Evolutionary conservation across 768 basidiomycete species (phyloP), one percentile per base, ranked within the genome.

Genomic region (Mycena metata): DNA sequence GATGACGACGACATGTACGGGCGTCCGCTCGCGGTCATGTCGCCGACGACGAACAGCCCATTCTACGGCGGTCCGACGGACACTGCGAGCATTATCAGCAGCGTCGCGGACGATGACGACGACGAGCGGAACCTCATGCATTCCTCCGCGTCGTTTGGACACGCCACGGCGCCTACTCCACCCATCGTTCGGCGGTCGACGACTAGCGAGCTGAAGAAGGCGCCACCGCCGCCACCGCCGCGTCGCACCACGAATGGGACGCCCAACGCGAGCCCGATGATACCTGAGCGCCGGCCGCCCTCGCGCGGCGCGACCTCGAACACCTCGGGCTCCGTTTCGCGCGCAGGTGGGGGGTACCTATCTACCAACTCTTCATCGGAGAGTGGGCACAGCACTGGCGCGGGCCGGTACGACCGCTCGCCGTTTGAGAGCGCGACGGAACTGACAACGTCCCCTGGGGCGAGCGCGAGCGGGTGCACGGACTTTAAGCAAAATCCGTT

Each of bases 361-460:
- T 74, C 76, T 55, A 72, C 78, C 5, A 75, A 82, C 17, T 64
- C 80, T 23, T 80, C 85, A 56, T 81, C 84, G 36, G 62, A 76
- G 19, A 81, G 77, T 59, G 76, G 76, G 58, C 75, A 78, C 55
- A 19, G n/a, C 13, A 21, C 39, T 60, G 76, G 74, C 16, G 16
- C 41, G 9, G 39, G 58, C 13, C 35, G 19, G 17, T 81, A 85
- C 63, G 84, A 88, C 65, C 78, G 80, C 41, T 90, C 90, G 52
- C 90, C 91, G 24, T 92, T 92, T 67, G 90, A 91, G 71, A 91
- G 89, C 72, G 81, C 84, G 43, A 79, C 81, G 35, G 89, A 91
- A 69, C 76, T 86, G 43, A 51, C 59, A 36, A 63, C 62, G 70
- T 33, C 43, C 64, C 57, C 64, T 24, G 72, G 69, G 55, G 50